Evolutionary conservation across 2,329 filamentous ascomycete species (phyloP), one percentile per base, ranked within the genome.

Genomic region (Colletotrichum higginsianum): DNA sequence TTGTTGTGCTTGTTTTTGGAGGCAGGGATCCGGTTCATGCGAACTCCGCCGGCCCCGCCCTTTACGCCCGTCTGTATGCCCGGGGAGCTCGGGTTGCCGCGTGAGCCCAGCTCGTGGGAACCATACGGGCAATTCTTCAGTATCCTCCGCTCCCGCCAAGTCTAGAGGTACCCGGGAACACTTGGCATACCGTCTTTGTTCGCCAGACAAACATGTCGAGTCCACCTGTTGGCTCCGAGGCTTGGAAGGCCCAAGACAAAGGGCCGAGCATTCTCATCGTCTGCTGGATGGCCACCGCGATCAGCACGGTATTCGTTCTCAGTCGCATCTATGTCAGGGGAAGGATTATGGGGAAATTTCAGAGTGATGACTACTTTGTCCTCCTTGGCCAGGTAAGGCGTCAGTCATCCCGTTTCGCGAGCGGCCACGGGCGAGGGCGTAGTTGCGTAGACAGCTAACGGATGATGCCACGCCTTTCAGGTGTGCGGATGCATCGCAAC

Each of bases 301-400:
- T 81, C 38, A 78, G 78, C 11, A 74, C 75, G 2, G 2, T 79
- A 9, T 75, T 82, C 13, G 78, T 81, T 9, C 35, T 73, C 0
- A 77, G 76, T 0, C 75, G 81, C 12, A 72, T 82, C 8, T 80
- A 76, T 21, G 78, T 80, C 15, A 77, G 81, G 15, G 67, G 68
- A 1, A 71, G 61, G 7, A 73, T 82, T 11, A 70, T 82, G 50
- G 75, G 76, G 9, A 79, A 79, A 30, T 72, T 82, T 15, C 78
- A 80, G 1, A 65, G 76, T 3, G 82, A 84, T 63, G 82, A 84
- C 71, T 82, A 77, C 58, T 72, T 84, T 23, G 83, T 83, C 71
- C 71, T 78, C 0, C 6, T 76, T 2, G 79, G 80, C 2, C 73
- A 80, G 75, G 81, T 82, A n/a, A 8, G 30, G n/a, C 8, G 3